Conservation (phyloP, 2,329 filamentous ascomycete species). For the Fusarium verticillioides region DNA sequence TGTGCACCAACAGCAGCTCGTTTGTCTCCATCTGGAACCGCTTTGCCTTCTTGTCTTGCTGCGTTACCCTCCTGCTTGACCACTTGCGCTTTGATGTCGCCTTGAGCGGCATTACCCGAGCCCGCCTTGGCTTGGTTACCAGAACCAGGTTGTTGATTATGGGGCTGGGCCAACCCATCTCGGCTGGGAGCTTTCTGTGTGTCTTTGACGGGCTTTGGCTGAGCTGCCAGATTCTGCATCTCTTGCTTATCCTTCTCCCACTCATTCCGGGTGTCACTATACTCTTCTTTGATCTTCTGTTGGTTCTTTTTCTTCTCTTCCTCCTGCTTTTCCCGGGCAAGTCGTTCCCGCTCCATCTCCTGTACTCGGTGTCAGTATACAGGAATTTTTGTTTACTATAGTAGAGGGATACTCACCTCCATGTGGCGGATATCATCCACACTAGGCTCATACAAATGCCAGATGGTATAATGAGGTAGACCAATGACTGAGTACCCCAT, state of each 20-base stretch:
- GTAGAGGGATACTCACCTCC: slow-evolving; percentile 67
- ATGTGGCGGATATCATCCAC: slow-evolving; percentile 97
- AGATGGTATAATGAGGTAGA: slow-evolving; percentile 96
- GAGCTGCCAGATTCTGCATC: slow-evolving; percentile 71
- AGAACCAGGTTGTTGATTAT: slow-evolving; percentile 22
- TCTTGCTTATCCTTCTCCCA: slow-evolving; percentile 92
- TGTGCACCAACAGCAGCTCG: slow-evolving; percentile 13
- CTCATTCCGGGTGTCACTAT: slow-evolving; percentile 78
- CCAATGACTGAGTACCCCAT: slow-evolving; percentile 97
- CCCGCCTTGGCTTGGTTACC: slow-evolving; percentile 13
- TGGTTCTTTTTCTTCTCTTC: slow-evolving; percentile 78
- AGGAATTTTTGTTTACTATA: background rate
- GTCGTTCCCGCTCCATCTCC: slow-evolving; percentile 93
- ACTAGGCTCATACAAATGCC: slow-evolving; percentile 99
- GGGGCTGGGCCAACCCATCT: slow-evolving; percentile 25
- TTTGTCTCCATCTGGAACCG: slow-evolving; percentile 18
- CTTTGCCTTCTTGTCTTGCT: slow-evolving; percentile 8
- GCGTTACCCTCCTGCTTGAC: slow-evolving; percentile 16
- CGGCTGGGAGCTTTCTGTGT: slow-evolving; percentile 29
- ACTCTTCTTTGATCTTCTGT: slow-evolving; percentile 77
- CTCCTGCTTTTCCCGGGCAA: slow-evolving; percentile 78
- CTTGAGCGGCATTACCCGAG: slow-evolving; percentile 21
- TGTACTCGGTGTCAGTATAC: slow-evolving; percentile 50
- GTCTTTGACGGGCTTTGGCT: slow-evolving; percentile 32
- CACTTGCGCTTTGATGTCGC: slow-evolving; percentile 9